Conservation (phyloP, 768 basidiomycete species). For the Leccinum imitatum region DNA sequence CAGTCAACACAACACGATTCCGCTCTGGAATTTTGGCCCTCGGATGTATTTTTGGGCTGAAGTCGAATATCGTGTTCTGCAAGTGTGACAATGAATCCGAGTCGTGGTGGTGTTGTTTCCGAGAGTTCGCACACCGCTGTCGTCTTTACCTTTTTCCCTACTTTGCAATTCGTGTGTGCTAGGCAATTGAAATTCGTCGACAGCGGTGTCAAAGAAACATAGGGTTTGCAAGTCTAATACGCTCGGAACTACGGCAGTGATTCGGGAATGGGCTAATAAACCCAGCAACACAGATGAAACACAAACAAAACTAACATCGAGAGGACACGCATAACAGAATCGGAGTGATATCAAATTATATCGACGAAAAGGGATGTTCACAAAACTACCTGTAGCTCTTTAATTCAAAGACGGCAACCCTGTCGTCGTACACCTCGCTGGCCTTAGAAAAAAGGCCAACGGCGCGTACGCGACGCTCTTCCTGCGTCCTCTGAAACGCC, state of each 20-base stretch:
- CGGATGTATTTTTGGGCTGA: too few relatives aligned
- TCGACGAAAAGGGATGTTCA: too few relatives aligned
- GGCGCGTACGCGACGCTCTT: too few relatives aligned
- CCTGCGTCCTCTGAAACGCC: too few relatives aligned
- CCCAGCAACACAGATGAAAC: constrained; percentile 87
- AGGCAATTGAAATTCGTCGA: constrained; percentile 76
- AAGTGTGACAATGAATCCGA: constrained; percentile 70
- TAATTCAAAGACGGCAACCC: too few relatives aligned
- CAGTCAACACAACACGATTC: too few relatives aligned
- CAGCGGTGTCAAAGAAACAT: constrained; percentile 89
- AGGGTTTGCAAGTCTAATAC: constrained; percentile 88
- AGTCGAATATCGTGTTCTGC: constrained; percentile 71
- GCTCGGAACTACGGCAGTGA: constrained; percentile 69
- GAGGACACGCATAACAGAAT: too few relatives aligned
- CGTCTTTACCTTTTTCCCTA: constrained; percentile 78
- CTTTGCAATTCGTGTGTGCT: constrained; percentile 43
- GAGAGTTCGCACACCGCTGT: constrained; percentile 81
- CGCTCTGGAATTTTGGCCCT: too few relatives aligned
- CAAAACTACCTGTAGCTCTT: too few relatives aligned
- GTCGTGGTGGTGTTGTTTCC: constrained; percentile 59
- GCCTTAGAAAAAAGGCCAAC: too few relatives aligned
- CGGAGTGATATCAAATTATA: too few relatives aligned
- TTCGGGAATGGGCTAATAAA: constrained; percentile 72
- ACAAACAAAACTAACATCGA: neutral
- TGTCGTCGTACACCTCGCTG: too few relatives aligned